These are phyloP conservation scores for Penicillium argentinense DNA, from an alignment of 495 filamentous ascomycete species.

Conservation along the genomic window DNA sequence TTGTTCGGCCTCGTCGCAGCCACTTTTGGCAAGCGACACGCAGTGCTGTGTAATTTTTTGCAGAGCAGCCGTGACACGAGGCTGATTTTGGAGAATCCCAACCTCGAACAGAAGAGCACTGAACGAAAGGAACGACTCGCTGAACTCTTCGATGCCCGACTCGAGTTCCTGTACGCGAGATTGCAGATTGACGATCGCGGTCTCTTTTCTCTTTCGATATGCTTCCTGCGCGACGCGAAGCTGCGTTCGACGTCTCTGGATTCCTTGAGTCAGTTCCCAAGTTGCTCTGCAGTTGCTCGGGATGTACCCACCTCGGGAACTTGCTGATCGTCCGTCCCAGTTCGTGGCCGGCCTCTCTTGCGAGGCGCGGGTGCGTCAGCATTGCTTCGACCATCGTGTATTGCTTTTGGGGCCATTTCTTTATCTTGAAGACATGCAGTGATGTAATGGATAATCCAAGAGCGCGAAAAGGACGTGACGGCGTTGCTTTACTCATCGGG, in stretches of 20 bases:
- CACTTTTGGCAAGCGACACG: too few species aligned
- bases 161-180: slow-evolving; percentile 65
- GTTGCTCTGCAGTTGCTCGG: not conserved
- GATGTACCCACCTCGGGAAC: slow-evolving; percentile 25
- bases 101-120: slow-evolving; percentile 52
- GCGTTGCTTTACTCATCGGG: slow-evolving; percentile 3
- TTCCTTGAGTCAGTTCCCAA: not conserved
- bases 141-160: slow-evolving; percentile 71
- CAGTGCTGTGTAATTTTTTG: slow-evolving; percentile 48
- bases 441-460: slow-evolving; percentile 3
- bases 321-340: slow-evolving; percentile 20
- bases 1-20: slow-evolving; percentile 19
- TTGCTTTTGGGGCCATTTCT: not conserved
- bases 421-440: too few species aligned
- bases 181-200: slow-evolving; percentile 72
- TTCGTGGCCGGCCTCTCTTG: slow-evolving; percentile 26
- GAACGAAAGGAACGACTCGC: slow-evolving; percentile 71
- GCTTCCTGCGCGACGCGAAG: slow-evolving; percentile 84
- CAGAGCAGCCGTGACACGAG: slow-evolving; percentile 40
- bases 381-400: slow-evolving; percentile 12
- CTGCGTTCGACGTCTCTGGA: slow-evolving; percentile 66
- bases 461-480: not conserved
- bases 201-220: slow-evolving; percentile 85
- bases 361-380: slow-evolving; percentile 13
- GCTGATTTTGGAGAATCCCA: slow-evolving; percentile 38